Evolutionary conservation across 768 basidiomycete species (phyloP).

Genomic region (Podaxis sp.): DNA sequence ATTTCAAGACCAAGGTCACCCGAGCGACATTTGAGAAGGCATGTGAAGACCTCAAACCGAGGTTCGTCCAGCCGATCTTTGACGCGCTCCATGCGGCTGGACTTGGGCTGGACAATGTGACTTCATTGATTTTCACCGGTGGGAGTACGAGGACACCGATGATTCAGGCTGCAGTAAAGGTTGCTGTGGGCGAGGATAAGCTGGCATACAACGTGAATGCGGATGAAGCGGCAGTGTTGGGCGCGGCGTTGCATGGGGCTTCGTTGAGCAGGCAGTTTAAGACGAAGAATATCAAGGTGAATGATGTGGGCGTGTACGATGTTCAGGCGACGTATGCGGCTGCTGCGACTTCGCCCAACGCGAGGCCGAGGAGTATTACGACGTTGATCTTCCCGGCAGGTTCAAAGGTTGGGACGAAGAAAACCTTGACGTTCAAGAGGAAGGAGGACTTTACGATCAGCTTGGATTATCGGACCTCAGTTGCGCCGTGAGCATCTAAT

Average conservation of each 20-base stretch:
- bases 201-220: slow-evolving; percentile 95
- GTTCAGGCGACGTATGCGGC: slow-evolving; percentile 79
- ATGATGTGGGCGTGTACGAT: slow-evolving; percentile 72
- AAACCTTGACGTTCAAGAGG: slow-evolving; percentile 84
- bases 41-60: slow-evolving; percentile 62
- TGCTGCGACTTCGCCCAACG: slow-evolving; percentile 48
- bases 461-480: slow-evolving; percentile 70
- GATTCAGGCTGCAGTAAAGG: slow-evolving; percentile 80
- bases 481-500: slow-evolving; percentile 52
- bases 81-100: slow-evolving; percentile 71
- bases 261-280: slow-evolving; percentile 87
- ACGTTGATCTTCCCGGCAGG: slow-evolving; percentile 77
- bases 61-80: slow-evolving; percentile 69
- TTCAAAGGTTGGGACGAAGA: slow-evolving; percentile 77
- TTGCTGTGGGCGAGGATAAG: slow-evolving; percentile 80
- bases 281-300: slow-evolving; percentile 89
- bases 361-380: slow-evolving; percentile 66
- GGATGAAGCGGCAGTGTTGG: slow-evolving; percentile 93
- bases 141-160: slow-evolving; percentile 90
- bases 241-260: slow-evolving; percentile 91
- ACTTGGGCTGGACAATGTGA: slow-evolving; percentile 67
- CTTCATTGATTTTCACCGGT: slow-evolving; percentile 91
- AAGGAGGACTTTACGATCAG: slow-evolving; percentile 80
- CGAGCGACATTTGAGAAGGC: slow-evolving; percentile 77
- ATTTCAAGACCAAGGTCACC: slow-evolving; percentile 79